Evolutionary conservation across 192 early-diverging fungal genomes (phyloP), one percentile per base, ranked within the genome.

Genomic region (Coemansia sp.): DNA sequence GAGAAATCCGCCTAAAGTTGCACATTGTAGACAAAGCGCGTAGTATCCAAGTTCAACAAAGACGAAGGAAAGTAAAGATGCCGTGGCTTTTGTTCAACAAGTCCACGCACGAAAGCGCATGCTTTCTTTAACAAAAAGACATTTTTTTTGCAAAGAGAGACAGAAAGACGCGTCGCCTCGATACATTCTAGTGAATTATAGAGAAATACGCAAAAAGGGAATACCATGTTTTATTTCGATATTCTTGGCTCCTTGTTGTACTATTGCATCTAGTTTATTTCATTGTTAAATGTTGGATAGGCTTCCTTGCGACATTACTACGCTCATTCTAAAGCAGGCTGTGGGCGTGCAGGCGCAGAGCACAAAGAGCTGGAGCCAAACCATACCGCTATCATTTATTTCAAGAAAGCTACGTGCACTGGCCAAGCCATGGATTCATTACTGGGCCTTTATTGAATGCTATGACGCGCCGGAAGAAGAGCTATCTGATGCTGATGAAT

Each of bases 381-480:
- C 50, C 3, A 53, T 53, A 7, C 22, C 4, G 8, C 23, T 53
- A 9, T 53, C 25, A 1, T 9, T 32, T 25, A 5, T 53, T 32
- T 53, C 22, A 29, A 22, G 7, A 9, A 22, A 25, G 9, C 1
- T 22, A 15, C 50, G 50, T 15, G 23, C 20, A 29, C 50, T 53
- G 4, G 19, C 50, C 15, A 22, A 53, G 14, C 50, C 50, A 25
- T 53, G 50, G 50, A 32, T 53, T 53, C 50, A 53, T 25, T 53
- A 53, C 25, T 53, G 20, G 20, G 50, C 50, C 19, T 53, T 53
- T 15, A 25, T 53, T 32, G 50, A 53, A 53, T 53, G 50, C 50
- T 53, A 53, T 53, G 50, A 53, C 20, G 20, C 50, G 2, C 50
- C 50, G 1, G 50, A 53, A 3, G 50, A 53, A 25, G 50, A 25